Evolutionary conservation across 1,139 yeast species (phyloP), one percentile per base, ranked within the genome.

Genomic region (Pichia sp.): DNA sequence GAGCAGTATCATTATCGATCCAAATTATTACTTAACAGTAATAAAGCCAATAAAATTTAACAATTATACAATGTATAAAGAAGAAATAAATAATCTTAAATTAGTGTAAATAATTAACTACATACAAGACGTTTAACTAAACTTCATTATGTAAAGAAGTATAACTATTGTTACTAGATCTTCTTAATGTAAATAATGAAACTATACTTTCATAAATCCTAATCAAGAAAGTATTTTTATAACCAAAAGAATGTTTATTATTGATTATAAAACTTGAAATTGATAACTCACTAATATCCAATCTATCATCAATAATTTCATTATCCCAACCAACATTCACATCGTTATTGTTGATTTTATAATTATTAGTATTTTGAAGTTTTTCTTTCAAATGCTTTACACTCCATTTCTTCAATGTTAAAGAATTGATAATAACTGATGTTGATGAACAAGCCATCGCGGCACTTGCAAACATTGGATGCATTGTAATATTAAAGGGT

Each of bases 361-460:
- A 16, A 27, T 33, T 22, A 10, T 29, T 16, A n/a, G 13, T 28
- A 3, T 11, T 5, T 36, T 36, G 41, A 11, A 47, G 19, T 38
- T 19, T 49, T 19, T 43, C 29, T 18, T 47, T 50, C 13, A 44
- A 33, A 2, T 48, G 27, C 16, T 49, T 19, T 10, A 83, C 73
- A 38, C 59, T 75, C 88, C 90, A 85, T 47, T 67, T 67, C 63
- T 82, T 84, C 60, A 95, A 73, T 62, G 81, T 62, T 57, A 95
- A 73, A 1, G 97, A 89, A 58, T 89, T 87, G 45, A 83, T 61
- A 13, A 95, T 93, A 27, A 95, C 99, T 64, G 96, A 86, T 6
- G 89, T 84, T 11, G 96, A 87, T 60, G 96, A 87, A 63, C 87
- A 72, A 1, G 96, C 96, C 99, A 95, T 95, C 1, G 97, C 86